Conservation (phyloP, 345 rosid species). For the Boechera stricta region DNA sequence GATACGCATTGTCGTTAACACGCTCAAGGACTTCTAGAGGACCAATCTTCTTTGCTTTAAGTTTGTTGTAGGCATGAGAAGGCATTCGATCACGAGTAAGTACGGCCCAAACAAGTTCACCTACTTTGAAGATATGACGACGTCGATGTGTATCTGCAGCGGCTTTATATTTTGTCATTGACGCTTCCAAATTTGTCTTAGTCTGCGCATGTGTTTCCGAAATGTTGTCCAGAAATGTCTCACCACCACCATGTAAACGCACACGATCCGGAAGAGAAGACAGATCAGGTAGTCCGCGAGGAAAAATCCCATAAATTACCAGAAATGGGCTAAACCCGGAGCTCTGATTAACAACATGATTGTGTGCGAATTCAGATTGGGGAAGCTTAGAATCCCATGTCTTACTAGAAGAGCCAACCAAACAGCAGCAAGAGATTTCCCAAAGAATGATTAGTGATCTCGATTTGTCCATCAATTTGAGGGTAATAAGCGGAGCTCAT, state of each 20-base stretch:
- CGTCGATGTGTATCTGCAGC: too few relatives aligned
- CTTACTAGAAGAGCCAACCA: not conserved
- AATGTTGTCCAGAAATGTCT: not conserved
- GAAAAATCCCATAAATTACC: not conserved
- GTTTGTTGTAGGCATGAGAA: too few relatives aligned
- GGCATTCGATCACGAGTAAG: too few relatives aligned
- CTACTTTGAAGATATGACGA: too few relatives aligned
- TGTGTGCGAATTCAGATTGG: not conserved
- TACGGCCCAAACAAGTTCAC: too few relatives aligned
- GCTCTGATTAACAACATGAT: not conserved
- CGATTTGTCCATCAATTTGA: too few relatives aligned
- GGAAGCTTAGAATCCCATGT: not conserved
- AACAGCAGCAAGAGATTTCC: not conserved
- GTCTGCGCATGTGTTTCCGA: not conserved
- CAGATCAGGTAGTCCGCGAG: not conserved
- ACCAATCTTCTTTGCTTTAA: too few relatives aligned
- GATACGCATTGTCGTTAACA: too few relatives aligned
- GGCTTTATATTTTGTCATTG: too few relatives aligned
- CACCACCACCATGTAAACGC: not conserved
- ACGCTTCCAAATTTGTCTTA: too few relatives aligned
- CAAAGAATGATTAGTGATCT: not conserved
- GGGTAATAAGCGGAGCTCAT: too few relatives aligned
- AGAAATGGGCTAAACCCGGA: not conserved
- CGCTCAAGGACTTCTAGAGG: too few relatives aligned
- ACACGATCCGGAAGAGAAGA: not conserved